Percentiles rank a stretch among this genome's conserved stretches.
phyloP scores from a whole-genome alignment of 108 stramenopile genomes.

The Tribonema minus region DNA sequence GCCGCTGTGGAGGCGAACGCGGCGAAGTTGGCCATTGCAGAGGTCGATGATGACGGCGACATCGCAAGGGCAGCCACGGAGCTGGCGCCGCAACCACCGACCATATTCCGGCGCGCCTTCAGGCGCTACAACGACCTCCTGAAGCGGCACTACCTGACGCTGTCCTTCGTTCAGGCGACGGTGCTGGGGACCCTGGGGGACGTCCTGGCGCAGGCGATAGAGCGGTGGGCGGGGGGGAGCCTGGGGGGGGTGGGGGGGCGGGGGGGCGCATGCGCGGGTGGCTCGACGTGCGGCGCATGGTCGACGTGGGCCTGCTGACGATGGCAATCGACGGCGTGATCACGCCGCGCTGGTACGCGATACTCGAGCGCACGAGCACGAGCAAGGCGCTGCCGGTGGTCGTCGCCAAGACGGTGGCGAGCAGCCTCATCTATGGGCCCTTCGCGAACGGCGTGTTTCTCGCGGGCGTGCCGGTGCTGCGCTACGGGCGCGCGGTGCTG shows the following conservation, averaged over 20 bases:
- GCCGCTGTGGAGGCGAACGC: too few relatives aligned
- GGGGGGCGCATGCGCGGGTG: background rate
- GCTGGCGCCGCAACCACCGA: too few relatives aligned
- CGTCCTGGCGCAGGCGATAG: conserved; percentile 10
- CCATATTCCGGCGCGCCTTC: background rate
- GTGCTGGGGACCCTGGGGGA: conserved; percentile 13
- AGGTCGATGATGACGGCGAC: too few relatives aligned
- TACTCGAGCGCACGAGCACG: conserved; percentile 1
- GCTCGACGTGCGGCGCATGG: background rate
- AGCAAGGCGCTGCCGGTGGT: background rate
- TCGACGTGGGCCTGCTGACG: conserved; percentile 17
- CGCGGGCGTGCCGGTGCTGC: conserved; percentile 2
- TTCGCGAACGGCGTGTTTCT: conserved; percentile 33
- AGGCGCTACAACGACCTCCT: conserved; percentile 14
- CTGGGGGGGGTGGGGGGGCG: too few relatives aligned
- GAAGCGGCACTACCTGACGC: conserved; percentile 27
- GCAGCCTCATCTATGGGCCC: conserved; percentile 14
- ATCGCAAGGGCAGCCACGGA: too few relatives aligned
- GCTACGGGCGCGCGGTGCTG: conserved; percentile 1
- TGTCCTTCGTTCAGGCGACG: conserved; percentile 27
- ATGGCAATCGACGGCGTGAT: conserved; percentile 29
- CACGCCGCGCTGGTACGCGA: conserved; percentile 23
- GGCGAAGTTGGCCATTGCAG: too few relatives aligned
- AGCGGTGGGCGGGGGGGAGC: background rate
- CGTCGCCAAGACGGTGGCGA: conserved; percentile 4